A percentile compares a stretch with the other conserved stretches of the same genome.
Conservation (phyloP, 805 yeast species). For the Tetrapisispora phaffii region DNA sequence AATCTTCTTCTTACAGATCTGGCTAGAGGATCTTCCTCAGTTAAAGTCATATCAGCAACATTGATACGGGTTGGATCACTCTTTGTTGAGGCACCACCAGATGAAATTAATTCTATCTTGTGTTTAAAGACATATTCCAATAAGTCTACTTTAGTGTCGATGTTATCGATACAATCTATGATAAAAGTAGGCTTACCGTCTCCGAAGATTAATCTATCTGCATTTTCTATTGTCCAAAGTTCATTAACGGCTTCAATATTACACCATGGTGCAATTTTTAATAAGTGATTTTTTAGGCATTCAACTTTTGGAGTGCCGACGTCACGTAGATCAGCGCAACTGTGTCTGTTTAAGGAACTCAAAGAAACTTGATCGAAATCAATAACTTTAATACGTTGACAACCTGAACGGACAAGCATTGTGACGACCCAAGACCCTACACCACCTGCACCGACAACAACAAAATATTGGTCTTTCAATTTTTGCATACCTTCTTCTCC, state of each 20-base stretch:
- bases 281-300: constrained; percentile 59
- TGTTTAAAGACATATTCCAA: constrained; percentile 59
- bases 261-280: constrained; percentile 88
- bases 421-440: constrained; percentile 96
- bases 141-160: constrained; percentile 92
- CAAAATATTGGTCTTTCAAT: constrained; percentile 60
- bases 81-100: constrained; percentile 97
- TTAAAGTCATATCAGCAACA: constrained; percentile 76
- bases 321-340: constrained; percentile 82
- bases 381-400: constrained; percentile 63
- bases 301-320: constrained; percentile 90
- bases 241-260: constrained; percentile 67
- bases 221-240: constrained; percentile 61
- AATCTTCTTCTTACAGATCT: constrained; percentile 77
- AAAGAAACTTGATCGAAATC: constrained; percentile 96
- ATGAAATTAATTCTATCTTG: constrained; percentile 61
- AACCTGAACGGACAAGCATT: constrained; percentile 86
- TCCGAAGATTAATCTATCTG: constrained; percentile 46
- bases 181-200: constrained; percentile 60
- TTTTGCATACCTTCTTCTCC: constrained; percentile 75
- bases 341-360: constrained; percentile 86
- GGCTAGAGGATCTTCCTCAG: constrained; percentile 91
- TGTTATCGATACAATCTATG: constrained; percentile 93
- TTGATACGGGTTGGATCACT: constrained; percentile 90
- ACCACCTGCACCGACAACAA: constrained; percentile 93